Percentiles rank a stretch among this genome's conserved stretches.
Evolutionary conservation across 768 basidiomycete species (phyloP).

Genomic region (Fomitopsis serialis): DNA sequence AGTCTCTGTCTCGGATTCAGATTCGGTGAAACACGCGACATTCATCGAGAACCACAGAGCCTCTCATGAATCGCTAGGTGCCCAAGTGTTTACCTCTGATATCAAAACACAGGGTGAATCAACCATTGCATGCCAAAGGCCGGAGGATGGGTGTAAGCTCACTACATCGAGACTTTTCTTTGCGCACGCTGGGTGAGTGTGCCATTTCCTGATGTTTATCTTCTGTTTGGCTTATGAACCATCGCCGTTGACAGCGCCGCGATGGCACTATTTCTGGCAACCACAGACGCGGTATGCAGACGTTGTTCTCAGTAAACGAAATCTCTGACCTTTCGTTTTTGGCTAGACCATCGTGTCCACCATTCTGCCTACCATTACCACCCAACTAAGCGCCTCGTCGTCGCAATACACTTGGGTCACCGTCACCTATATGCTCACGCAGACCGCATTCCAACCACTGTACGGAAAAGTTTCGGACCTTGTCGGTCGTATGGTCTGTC

Average conservation of each 20-base stretch:
- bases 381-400: conserved; percentile 60
- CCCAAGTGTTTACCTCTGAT: background rate
- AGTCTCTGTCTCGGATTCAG: background rate
- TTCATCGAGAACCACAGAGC: background rate
- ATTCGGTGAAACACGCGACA: conserved; percentile 6
- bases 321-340: too few relatives aligned
- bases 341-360: conserved; percentile 72
- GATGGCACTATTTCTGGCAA: conserved; percentile 77
- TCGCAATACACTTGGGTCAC: conserved; percentile 84
- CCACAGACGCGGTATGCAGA: conserved; percentile 70
- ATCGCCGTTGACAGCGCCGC: conserved; percentile 49
- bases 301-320: background rate
- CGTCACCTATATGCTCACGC: conserved; percentile 80
- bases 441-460: conserved; percentile 80
- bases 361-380: conserved; percentile 73
- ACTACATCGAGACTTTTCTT: conserved; percentile 55
- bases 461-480: conserved; percentile 80
- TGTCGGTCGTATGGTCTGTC: conserved; percentile 66
- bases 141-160: conserved; percentile 20
- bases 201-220: background rate
- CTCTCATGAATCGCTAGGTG: background rate
- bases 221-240: background rate
- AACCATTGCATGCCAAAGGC: background rate
- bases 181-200: conserved; percentile 62
- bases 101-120: background rate